These are phyloP conservation scores for Globisporangium cederbergense DNA, from an alignment of 352 stramenopile genomes.

Conservation along the genomic window DNA sequence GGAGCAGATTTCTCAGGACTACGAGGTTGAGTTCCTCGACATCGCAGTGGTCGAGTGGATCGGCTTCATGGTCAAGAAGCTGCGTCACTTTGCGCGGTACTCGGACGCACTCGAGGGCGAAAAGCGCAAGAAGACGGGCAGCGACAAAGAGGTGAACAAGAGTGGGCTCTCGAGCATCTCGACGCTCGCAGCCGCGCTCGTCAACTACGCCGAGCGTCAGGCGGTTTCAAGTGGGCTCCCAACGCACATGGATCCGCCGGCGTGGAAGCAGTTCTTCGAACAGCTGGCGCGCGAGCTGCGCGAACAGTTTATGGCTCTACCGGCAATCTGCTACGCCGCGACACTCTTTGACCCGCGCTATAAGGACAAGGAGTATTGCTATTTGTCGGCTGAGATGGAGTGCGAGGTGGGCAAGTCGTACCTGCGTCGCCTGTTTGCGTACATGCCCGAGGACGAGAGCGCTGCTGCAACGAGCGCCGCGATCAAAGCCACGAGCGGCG, in stretches of 20 bases:
- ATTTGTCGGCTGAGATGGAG: constrained; percentile 51
- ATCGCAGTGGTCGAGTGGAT: constrained; percentile 48
- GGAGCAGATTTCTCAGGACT: constrained; percentile 56
- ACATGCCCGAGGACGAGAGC: constrained; percentile 26
- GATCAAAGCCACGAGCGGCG: constrained; percentile 19
- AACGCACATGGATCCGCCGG: constrained; percentile 32
- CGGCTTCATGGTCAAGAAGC: constrained; percentile 59
- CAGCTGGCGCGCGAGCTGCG: constrained; percentile 48
- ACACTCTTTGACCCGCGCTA: constrained; percentile 79
- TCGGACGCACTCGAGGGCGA: constrained; percentile 70
- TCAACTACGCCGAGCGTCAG: constrained; percentile 70
- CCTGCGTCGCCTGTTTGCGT: constrained; percentile 54
- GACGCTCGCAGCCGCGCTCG: constrained; percentile 65
- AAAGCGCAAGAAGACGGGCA: constrained; percentile 67
- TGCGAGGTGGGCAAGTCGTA: constrained; percentile 52
- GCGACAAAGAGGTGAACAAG: constrained; percentile 76
- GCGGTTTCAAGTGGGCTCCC: constrained; percentile 24
- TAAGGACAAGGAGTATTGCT: constrained; percentile 81
- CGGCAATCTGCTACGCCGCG: constrained; percentile 59
- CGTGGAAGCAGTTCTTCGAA: constrained; percentile 68
- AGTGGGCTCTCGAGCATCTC: constrained; percentile 72
- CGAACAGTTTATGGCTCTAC: constrained; percentile 46
- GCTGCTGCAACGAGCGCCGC: constrained; percentile 18
- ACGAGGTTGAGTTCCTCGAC: constrained; percentile 41
- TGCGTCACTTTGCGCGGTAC: constrained; percentile 71